These are phyloP conservation scores for Plasmodium vivax DNA, from an alignment of 169 alveolate species.

Conservation along the genomic window DNA sequence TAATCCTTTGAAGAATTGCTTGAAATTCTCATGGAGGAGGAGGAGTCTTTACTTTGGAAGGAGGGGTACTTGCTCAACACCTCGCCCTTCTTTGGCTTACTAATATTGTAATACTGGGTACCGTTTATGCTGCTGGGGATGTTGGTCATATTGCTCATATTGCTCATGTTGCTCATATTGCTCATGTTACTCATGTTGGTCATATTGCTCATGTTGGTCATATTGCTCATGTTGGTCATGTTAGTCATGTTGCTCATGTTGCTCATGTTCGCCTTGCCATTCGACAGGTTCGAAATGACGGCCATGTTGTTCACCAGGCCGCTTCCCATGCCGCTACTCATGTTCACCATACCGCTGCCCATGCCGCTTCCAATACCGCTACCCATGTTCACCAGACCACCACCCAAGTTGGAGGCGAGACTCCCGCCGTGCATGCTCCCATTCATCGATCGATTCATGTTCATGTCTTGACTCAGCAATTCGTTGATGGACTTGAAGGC, in stretches of 20 bases:
- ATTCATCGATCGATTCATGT: conserved; percentile 18
- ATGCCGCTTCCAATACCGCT: background rate
- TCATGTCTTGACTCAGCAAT: conserved; percentile 7
- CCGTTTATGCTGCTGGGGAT: background rate
- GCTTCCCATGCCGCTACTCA: background rate
- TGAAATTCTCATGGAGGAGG: conserved; percentile 48
- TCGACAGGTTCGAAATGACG: too few relatives aligned
- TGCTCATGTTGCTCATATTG: background rate
- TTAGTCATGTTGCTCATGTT: too few relatives aligned
- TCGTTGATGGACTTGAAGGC: conserved; percentile 14
- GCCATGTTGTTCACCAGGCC: too few relatives aligned
- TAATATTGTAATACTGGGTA: conserved; percentile 1
- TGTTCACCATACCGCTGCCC: background rate
- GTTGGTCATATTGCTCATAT: background rate
- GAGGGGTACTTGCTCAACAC: conserved; percentile 9
- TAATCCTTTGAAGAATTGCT: conserved; percentile 64
- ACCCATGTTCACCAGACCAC: background rate
- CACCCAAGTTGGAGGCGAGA: background rate
- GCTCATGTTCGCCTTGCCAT: too few relatives aligned
- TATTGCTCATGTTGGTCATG: background rate
- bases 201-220: background rate
- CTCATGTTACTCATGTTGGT: background rate
- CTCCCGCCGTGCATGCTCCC: conserved; percentile 3
- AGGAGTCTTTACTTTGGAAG: conserved; percentile 13
- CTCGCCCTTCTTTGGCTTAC: background rate